Base-by-base conservation (phyloP, 2,329 filamentous ascomycete species). In the Trichoderma simmonsii region DNA sequence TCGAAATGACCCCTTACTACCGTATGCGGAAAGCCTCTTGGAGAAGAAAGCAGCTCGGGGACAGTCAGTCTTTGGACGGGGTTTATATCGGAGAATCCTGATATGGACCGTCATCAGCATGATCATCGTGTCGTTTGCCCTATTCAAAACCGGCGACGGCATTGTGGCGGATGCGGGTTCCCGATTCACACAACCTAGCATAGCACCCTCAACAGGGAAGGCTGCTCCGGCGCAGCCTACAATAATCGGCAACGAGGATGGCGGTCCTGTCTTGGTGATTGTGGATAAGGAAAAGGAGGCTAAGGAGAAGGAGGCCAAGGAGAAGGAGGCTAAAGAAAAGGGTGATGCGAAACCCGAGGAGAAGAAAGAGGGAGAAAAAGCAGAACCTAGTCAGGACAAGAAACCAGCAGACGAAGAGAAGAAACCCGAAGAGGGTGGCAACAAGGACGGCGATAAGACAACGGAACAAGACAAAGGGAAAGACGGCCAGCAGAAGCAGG, bases 21-120 rank as follows among this genome's bases (percentile, higher is more conserved):
- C 81, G 2, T 79, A 79, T 69, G 76, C 78, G 9, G 78, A 77
- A 36, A 77, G 77, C 56, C 76, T 78, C 4, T 74, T 76, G 14
- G 78, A 82, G 63, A 81, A 82, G 74, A 78, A 81, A 21, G 81
- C 79, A 69, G 78, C 86, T 63, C 79, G 83, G 69, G 77, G 86
- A 26, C 83, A 82, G 73, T 79, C 84, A 7, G 74, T 88, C 14
- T 77, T 89, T n/a, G 81, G 86, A 15, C 84, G 87, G 75, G 87
- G 84, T 75, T 80, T 88, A 43, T 88, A 88, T 75, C 83, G 86
- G 54, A 82, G 87, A 70, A 81, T 88, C 24, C 78, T 88, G 57
- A 79, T 87, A 77, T 88, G 87, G 86, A 81, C 80, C 6, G 73
- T 84, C n/a, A 78, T 82, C 15, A 76, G 83, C 64, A 78, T 85